Base-by-base conservation (phyloP, 176 grass and related monocot species). In the Aegilops sharonensis region DNA sequence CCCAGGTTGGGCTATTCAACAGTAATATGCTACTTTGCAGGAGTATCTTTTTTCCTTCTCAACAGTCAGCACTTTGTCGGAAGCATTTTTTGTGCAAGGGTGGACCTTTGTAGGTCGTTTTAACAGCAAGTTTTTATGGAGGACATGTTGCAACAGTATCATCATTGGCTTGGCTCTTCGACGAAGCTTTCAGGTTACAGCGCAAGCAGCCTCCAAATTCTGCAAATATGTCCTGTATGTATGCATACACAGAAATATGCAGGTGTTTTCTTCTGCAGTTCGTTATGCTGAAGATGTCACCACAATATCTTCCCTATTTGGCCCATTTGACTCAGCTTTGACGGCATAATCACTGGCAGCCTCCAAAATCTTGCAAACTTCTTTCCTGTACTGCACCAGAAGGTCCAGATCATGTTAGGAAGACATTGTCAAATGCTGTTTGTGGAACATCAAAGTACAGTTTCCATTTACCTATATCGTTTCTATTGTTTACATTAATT, bases 341-440 rank as follows among this genome's bases (percentile, higher is more conserved):
- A 89, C 83, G 81, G 90, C 56, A 85, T 87, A 85, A 77, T 79
- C 90, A 67, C 89, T 88, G 32, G 93, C 88, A 84, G 86, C 93
- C 69, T 89, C 81, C 86, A 98, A 87, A 74, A 98, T 95, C 68
- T 93, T 85, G 60, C 87, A 75, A 76, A 98, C 95, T 87, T 92
- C 95, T 87, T 75, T 92, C 84, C 89, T 95, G 68, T 95, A 93
- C 95, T 98, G 87, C 89, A 93, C 43, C 32, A 80, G 72, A n/a
- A 25, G 65, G 52, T 45, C 59, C 60, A 77, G 78, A 54, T 40
- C 79, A 78, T 69, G 45, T 81, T 68, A 89, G 80, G 39, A 79
- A 72, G 68, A 70, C 78, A 84, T 42, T 7, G 81, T 79, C 21
- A 91, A 83, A 54, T 76, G 62, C 43, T 87, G 8, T 78, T 82